A percentile compares a stretch with the other conserved stretches of the same genome.
Conservation (phyloP, 805 yeast species). For the Clavispora santaluciae region DNA sequence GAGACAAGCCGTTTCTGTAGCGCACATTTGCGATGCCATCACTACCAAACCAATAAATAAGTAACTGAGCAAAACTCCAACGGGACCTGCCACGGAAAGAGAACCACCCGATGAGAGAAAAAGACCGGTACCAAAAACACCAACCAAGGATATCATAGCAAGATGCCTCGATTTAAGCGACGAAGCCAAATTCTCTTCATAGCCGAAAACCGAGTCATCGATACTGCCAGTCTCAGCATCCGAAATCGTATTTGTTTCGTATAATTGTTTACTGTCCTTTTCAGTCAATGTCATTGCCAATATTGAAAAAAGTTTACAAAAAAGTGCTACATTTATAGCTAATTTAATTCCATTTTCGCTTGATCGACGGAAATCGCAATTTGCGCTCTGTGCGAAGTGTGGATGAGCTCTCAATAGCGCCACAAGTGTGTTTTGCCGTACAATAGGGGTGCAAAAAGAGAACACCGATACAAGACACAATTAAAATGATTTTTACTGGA, state of each 20-base stretch:
- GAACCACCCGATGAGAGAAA: slow-evolving; percentile 52
- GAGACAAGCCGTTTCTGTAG: slow-evolving; percentile 34
- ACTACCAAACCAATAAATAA: slow-evolving; percentile 26
- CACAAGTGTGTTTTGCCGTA: neutral
- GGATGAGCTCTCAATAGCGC: neutral
- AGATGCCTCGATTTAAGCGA: slow-evolving; percentile 2
- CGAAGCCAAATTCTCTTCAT: slow-evolving; percentile 1
- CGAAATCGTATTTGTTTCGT: neutral
- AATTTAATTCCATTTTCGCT: neutral
- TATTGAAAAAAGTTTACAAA: neutral
- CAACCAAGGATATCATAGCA: slow-evolving; percentile 12
- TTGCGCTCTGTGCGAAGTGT: neutral
- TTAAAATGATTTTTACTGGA: too few relatives aligned
- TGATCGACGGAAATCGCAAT: too few relatives aligned
- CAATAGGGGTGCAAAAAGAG: too few relatives aligned
- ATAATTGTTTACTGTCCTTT: neutral
- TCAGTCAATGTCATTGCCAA: neutral
- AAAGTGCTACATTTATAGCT: neutral
- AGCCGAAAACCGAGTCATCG: neutral
- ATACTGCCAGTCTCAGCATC: neutral
- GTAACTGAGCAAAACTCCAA: slow-evolving; percentile 5
- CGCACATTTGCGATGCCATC: slow-evolving; percentile 36
- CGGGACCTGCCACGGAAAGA: slow-evolving; percentile 46
- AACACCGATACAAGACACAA: too few relatives aligned
- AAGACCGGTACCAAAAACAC: slow-evolving; percentile 46